Percentiles rank a stretch among this genome's conserved stretches.
These are phyloP conservation scores for Leucogyrophana mollusca DNA, from an alignment of 768 basidiomycete genomes.

Conservation along the genomic window DNA sequence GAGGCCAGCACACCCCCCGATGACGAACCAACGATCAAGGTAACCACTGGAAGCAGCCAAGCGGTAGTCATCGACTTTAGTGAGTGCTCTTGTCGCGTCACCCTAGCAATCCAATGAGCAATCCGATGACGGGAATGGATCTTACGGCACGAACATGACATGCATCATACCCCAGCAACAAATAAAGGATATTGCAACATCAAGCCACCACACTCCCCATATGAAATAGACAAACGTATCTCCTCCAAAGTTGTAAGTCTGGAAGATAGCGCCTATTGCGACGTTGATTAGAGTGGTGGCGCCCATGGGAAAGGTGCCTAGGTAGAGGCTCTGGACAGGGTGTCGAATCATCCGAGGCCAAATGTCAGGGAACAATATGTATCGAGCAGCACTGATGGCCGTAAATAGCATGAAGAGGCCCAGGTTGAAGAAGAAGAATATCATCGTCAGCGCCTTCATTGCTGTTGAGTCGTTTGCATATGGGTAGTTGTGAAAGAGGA, in stretches of 20 bases:
- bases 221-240: conserved; percentile 49
- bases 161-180: conserved; percentile 65
- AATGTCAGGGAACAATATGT: conserved; percentile 50
- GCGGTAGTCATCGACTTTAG: conserved; percentile 53
- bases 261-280: conserved; percentile 44
- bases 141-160: conserved; percentile 52
- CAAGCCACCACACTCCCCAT: conserved; percentile 73
- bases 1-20: conserved; percentile 59
- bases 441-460: conserved; percentile 42
- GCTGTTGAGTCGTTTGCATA: conserved; percentile 42
- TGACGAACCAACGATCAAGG: conserved; percentile 69
- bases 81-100: conserved; percentile 56
- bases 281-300: conserved; percentile 56
- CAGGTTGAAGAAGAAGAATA: conserved; percentile 61
- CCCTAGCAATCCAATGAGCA: conserved; percentile 34
- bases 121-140: conserved; percentile 22
- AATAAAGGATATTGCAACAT: conserved; percentile 50
- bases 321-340: conserved; percentile 47
- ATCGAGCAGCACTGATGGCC: conserved; percentile 45
- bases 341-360: conserved; percentile 48
- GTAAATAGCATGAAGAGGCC: conserved; percentile 51
- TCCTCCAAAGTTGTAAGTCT: conserved; percentile 48
- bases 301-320: conserved; percentile 57
- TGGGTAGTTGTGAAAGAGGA: conserved; percentile 56
- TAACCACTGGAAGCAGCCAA: conserved; percentile 79